Base-by-base conservation (phyloP, 2,329 filamentous ascomycete genomes). In the Diaporthe sp. region DNA sequence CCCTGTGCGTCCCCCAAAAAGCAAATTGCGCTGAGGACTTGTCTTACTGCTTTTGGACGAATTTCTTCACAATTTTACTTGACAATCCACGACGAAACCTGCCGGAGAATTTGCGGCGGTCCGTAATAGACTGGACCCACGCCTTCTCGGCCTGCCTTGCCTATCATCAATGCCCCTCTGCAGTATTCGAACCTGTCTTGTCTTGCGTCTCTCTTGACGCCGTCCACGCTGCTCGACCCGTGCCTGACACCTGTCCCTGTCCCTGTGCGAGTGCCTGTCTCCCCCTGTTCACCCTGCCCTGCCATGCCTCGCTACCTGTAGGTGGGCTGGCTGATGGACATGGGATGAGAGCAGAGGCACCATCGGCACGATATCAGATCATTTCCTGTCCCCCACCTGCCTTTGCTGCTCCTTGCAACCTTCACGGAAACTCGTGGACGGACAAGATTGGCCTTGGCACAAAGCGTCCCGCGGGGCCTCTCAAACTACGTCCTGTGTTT, bases 81-180 rank as follows among this genome's bases (percentile, higher is more conserved):
- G 67, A 76, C 46, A 67, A 67, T 57, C 62, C 76, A 76, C 74
- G 76, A 77, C 76, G 75, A 77, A 76, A 77, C 76, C 67, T 55
- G 71, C 65, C 76, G 76, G 76, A 77, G 76, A 77, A 77, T 77
- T 77, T 75, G 25, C 57, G 61, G 71, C 71, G 74, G 76, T 77
- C 74, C 76, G 76, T 77, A 76, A 76, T 77, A 76, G 74, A 77
- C 72, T 58, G 76, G 76, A 72, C 72, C 76, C 76, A 77, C 71
- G 74, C 71, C 60, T 70, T 67, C 71, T 75, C 71, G 73, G 73
- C 65, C 73, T 73, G 55, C 62, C 61, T 60, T 77, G 73, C 73
- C 73, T 76, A 73, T 75, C 73, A 73, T 71, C 62, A 65, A 65
- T 55, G 65, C 57, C 46, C 42, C 70, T 75, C 71, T 46, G 65